These are phyloP conservation scores for Nicotiana noctiflora DNA, from an alignment of 257 asterid genomes.

Conservation along the genomic window DNA sequence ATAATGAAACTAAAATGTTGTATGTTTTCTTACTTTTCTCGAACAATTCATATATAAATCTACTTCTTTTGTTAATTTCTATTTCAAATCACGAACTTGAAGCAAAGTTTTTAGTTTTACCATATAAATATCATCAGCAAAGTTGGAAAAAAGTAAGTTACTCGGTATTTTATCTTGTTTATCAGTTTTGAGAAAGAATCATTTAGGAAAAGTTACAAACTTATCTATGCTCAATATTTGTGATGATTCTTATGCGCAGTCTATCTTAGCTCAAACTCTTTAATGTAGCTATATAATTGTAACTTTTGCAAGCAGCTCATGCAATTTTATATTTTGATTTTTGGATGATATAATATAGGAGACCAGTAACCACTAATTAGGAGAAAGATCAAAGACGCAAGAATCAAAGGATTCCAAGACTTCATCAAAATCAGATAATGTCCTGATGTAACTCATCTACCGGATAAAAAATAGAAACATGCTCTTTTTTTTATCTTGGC, in stretches of 20 bases:
- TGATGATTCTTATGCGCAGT: neutral
- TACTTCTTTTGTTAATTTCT: too few species aligned
- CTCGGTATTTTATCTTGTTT: too few species aligned
- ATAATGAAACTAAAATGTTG: too few species aligned
- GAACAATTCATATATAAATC: too few species aligned
- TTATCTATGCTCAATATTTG: neutral
- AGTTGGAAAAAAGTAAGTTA: too few species aligned
- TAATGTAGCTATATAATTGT: neutral
- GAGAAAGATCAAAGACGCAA: conserved; percentile 25
- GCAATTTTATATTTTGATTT: conserved; percentile 6
- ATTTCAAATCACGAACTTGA: too few species aligned
- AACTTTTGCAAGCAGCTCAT: neutral
- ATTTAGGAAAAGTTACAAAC: neutral
- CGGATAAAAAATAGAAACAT: too few species aligned
- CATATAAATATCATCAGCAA: too few species aligned
- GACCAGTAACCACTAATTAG: conserved; percentile 12
- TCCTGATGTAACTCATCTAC: too few species aligned
- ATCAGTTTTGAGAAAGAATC: neutral
- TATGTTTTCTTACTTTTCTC: too few species aligned
- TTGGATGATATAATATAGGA: conserved; percentile 36
- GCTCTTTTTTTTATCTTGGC: too few species aligned
- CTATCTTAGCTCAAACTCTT: neutral
- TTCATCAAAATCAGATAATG: neutral
- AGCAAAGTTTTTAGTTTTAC: too few species aligned
- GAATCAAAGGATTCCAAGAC: conserved; percentile 18